phyloP scores from a whole-genome alignment of 192 early-diverging fungal species.

The Entomortierella parvispora region DNA sequence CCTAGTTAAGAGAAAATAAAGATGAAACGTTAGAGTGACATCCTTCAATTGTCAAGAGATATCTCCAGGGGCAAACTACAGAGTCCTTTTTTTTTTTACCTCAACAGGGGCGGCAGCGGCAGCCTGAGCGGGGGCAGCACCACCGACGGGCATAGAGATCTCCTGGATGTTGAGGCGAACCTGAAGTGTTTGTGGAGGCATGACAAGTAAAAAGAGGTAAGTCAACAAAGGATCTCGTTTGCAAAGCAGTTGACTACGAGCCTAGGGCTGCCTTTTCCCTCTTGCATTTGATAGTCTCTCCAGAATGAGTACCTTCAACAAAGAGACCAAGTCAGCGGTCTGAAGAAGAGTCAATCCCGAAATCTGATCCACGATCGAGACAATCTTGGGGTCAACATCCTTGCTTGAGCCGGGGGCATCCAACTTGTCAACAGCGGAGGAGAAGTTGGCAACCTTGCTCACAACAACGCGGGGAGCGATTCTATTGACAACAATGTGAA shows the following conservation, averaged over 20 bases:
- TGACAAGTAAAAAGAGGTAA: background rate
- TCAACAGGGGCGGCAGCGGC: conserved; percentile 74
- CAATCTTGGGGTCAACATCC: conserved; percentile 73
- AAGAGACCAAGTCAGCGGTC: conserved; percentile 88
- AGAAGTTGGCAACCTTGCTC: conserved; percentile 48
- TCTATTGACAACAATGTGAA: conserved; percentile 2
- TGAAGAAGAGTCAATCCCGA: conserved; percentile 91
- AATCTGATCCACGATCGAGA: conserved; percentile 90
- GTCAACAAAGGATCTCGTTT: conserved; percentile 14
- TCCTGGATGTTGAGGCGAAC: conserved; percentile 92
- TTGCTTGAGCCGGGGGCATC: conserved; percentile 70
- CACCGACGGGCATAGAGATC: conserved; percentile 84
- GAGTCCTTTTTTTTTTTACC: conserved; percentile 32
- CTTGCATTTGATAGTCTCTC: no score
- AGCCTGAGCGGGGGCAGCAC: conserved; percentile 68
- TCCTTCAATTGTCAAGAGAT: background rate
- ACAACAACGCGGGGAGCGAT: conserved; percentile 46
- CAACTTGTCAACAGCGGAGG: conserved; percentile 59
- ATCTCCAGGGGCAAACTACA: conserved; percentile 2
- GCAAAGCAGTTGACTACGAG: no score
- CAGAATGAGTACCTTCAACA: conserved; percentile 93
- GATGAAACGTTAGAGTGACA: background rate
- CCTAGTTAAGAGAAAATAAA: conserved; percentile 32
- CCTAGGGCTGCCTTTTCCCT: no score
- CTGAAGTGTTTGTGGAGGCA: no score